These are phyloP conservation scores for Camellia lanceoleosa DNA, from an alignment of 148 eudicot genomes.

Conservation along the genomic window DNA sequence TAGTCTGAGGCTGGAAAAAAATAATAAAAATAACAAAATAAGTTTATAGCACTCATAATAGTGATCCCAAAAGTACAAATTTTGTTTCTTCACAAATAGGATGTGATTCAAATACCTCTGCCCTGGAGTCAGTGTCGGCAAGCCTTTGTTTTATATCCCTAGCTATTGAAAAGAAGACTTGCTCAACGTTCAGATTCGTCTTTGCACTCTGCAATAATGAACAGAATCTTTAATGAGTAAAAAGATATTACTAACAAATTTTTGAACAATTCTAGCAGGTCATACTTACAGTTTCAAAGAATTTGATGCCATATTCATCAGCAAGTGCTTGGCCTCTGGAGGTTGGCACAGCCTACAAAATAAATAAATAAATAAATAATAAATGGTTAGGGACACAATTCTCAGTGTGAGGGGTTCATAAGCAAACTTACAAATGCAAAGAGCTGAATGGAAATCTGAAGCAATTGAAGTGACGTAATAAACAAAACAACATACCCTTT, in stretches of 20 bases:
- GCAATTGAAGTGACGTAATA: neutral
- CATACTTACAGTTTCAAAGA: slow-evolving; percentile 88
- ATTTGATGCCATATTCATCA: slow-evolving; percentile 87
- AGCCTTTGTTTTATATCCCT: slow-evolving; percentile 90
- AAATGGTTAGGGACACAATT: too few relatives aligned
- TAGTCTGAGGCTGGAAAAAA: slow-evolving; percentile 21
- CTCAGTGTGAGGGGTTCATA: slow-evolving; percentile 6
- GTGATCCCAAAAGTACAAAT: neutral
- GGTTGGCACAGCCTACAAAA: slow-evolving; percentile 74
- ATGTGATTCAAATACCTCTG: slow-evolving; percentile 45
- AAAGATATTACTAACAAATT: neutral
- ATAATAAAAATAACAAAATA: neutral
- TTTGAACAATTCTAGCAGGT: neutral
- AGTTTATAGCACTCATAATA: neutral
- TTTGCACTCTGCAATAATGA: slow-evolving; percentile 71
- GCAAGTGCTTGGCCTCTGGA: slow-evolving; percentile 94
- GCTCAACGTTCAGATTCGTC: slow-evolving; percentile 82
- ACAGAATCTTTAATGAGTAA: neutral
- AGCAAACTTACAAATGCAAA: neutral
- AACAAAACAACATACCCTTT: slow-evolving; percentile 47
- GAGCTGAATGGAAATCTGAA: neutral
- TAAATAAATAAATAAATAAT: too few relatives aligned
- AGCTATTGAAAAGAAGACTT: slow-evolving; percentile 89
- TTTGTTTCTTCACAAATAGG: neutral
- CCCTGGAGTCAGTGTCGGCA: slow-evolving; percentile 63